Evolutionary conservation across 2,329 filamentous ascomycete species (phyloP), one percentile per base, ranked within the genome.

Genomic region (Diaporthe sp.): DNA sequence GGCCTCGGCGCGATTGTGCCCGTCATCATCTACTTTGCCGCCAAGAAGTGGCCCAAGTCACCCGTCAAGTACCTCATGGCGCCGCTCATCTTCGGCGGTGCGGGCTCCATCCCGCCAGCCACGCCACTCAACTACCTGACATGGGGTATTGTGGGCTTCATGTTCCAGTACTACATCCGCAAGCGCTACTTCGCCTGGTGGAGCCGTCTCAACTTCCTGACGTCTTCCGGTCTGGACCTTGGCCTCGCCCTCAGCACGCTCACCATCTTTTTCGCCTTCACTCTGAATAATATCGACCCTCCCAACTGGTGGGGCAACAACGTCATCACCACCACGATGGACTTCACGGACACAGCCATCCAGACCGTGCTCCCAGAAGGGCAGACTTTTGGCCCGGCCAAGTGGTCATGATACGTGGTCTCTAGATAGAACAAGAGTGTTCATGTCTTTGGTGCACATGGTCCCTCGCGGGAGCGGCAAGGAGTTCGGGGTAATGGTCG

Each of bases 91-190:
- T 91, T 92, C 79, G 91, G 90, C 73, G 90, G 90, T 30, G 86
- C 88, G 9, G 87, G 86, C 0, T 76, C 84, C 44, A 91, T 92
- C 77, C 91, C 90, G 3, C 91, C 91, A 0, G 93, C 93, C 4
- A 93, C 92, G 0, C 92, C 93, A 0, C 88, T 94, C 74, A 94
- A 93, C 83, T 95, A 94, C 80, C 88, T 93, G 44, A 88, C 89
- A n/a, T 95, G 93, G 93, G 92, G 91, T 25, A 83, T 93, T 72
- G 91, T 94, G 4, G 93, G 93, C 39, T 91, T 90, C 77, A 76
- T 93, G 42, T 95, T 94, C 85, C 93, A 95, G 81, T 91, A 90
- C 81, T 87, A 85, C 79, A 89, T 95, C 80, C 91, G 91, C 81
- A 89, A 89, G 79, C 86, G 87, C 19, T 87, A 90, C 81, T 91